phyloP scores from a whole-genome alignment of 2,329 filamentous ascomycete genomes.

The Monosporascus sp. region DNA sequence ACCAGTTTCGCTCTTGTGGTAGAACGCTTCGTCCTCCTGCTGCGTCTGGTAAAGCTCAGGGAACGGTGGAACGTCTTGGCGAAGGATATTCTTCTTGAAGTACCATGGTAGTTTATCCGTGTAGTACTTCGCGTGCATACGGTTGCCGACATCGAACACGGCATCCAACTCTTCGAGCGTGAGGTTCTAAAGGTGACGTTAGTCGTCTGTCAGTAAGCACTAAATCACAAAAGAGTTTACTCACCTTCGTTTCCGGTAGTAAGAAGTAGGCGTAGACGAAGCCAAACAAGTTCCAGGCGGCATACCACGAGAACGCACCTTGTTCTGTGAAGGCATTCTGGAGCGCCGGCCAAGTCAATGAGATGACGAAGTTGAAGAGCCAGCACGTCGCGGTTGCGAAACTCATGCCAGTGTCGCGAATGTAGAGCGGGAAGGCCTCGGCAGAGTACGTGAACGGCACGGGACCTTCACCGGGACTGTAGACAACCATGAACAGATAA shows the following conservation, averaged over 20 bases:
- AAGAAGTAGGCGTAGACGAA: conserved; percentile 34
- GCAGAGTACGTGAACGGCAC: conserved; percentile 62
- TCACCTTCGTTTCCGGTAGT: conserved; percentile 34
- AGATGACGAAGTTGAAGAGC: conserved; percentile 22
- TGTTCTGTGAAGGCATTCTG: conserved; percentile 32
- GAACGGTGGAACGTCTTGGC: conserved; percentile 1
- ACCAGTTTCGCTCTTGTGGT: neutral
- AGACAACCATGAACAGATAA: conserved; percentile 54
- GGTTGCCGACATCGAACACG: conserved; percentile 14
- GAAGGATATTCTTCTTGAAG: conserved; percentile 5
- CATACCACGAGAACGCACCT: conserved; percentile 42
- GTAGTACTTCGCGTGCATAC: conserved; percentile 7
- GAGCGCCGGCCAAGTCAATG: conserved; percentile 39
- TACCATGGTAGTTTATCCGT: conserved; percentile 8
- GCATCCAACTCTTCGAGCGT: conserved; percentile 32
- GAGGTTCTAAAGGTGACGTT: neutral
- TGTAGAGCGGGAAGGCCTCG: conserved; percentile 58
- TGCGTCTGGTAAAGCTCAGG: conserved; percentile 5
- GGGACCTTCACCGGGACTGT: conserved; percentile 23
- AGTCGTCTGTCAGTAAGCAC: neutral
- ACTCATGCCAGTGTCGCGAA: conserved; percentile 55
- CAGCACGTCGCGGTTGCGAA: conserved; percentile 44
- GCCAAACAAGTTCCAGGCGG: conserved; percentile 38
- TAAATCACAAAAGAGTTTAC: neutral
- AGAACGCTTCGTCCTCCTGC: neutral